Percentiles rank a stretch among this genome's conserved stretches.
Conservation (phyloP, 2,329 filamentous ascomycete genomes). For the Ascomycota sp. region DNA sequence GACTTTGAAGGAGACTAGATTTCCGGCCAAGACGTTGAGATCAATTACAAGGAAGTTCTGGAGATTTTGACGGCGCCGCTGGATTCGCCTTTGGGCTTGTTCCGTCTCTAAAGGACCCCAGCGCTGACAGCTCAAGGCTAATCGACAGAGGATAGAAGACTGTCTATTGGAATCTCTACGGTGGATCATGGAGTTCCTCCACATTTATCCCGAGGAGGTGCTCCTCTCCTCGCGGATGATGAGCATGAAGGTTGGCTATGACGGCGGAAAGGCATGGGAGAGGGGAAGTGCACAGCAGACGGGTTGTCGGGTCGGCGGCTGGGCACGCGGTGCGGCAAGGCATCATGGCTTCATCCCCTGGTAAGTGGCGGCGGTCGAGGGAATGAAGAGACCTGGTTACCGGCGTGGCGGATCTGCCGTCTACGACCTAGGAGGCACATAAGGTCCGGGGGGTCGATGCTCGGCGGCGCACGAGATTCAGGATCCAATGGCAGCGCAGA, state of each 20-base stretch:
- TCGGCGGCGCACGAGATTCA: too few species aligned
- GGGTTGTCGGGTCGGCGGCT: conserved; percentile 72
- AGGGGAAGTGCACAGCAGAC: conserved; percentile 72
- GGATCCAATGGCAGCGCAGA: too few species aligned
- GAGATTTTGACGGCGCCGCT: conserved; percentile 82
- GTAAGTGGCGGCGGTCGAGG: too few species aligned
- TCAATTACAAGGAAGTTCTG: conserved; percentile 80
- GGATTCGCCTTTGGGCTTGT: conserved; percentile 55
- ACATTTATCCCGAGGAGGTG: conserved; percentile 94
- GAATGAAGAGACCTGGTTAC: too few species aligned
- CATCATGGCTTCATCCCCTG: too few species aligned
- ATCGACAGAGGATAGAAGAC: too few species aligned
- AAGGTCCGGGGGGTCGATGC: too few species aligned
- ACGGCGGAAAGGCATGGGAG: too few species aligned
- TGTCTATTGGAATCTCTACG: conserved; percentile 76
- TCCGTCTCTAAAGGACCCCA: too few species aligned
- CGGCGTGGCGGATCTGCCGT: too few species aligned
- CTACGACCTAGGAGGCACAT: too few species aligned
- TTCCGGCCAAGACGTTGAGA: conserved; percentile 86
- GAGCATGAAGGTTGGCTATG: conserved; percentile 71
- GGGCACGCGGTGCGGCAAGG: too few species aligned
- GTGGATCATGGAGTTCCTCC: conserved; percentile 92
- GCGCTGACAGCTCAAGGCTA: conserved; percentile 37
- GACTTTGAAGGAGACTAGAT: conserved; percentile 92
- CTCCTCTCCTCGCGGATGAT: conserved; percentile 85